phyloP scores from a whole-genome alignment of 257 asterid genomes.

The Perilla frutescens region DNA sequence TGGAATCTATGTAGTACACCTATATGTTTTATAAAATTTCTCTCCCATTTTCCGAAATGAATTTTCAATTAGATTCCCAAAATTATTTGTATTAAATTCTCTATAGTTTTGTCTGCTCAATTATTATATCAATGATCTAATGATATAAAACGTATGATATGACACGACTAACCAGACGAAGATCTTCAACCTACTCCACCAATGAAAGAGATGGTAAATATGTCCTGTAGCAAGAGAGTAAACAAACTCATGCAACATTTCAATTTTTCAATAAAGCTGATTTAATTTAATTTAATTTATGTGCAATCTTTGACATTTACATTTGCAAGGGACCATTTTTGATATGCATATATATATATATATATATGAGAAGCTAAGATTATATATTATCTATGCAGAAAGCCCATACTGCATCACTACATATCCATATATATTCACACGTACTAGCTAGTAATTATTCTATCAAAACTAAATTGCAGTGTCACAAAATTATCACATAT shows the following conservation, averaged over 20 bases:
- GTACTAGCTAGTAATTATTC: too few species aligned
- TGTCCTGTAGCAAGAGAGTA: conserved; percentile 9
- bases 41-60: too few species aligned
- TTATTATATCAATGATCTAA: too few species aligned
- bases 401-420: conserved; percentile 32
- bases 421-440: not conserved
- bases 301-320: conserved; percentile 28
- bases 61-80: too few species aligned
- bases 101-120: too few species aligned
- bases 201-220: conserved; percentile 16
- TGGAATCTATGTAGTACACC: too few species aligned
- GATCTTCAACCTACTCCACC: conserved; percentile 24
- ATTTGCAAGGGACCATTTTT: conserved; percentile 47
- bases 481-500: too few species aligned
- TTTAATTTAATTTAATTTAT: not conserved
- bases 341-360: too few species aligned
- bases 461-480: too few species aligned
- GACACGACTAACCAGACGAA: conserved; percentile 14
- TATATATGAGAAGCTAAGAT: conserved; percentile 23
- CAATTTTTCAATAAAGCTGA: conserved; percentile 7
- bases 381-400: conserved; percentile 4
- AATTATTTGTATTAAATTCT: too few species aligned
- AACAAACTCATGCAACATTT: conserved; percentile 22
- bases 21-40: too few species aligned
- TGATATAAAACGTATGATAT: not conserved